Evolutionary conservation across 805 yeast species (phyloP).

Genomic region (Saturnispora silvae): DNA sequence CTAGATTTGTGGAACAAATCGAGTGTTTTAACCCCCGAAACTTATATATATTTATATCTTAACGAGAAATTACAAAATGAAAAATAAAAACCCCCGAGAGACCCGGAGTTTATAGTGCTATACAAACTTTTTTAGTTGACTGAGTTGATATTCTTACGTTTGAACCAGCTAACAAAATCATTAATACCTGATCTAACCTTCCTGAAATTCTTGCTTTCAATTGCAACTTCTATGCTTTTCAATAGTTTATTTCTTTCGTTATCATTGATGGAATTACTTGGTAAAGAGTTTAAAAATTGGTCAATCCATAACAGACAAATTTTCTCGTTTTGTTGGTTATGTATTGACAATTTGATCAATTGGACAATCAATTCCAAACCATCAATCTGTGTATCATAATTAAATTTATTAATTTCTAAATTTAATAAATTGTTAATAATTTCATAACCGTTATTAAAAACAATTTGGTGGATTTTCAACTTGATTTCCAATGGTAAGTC

Average conservation of each 20-base stretch:
- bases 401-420: slow-evolving; percentile 65
- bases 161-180: slow-evolving; percentile 77
- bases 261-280: slow-evolving; percentile 49
- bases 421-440: slow-evolving; percentile 43
- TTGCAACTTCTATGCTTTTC: slow-evolving; percentile 44
- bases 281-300: slow-evolving; percentile 42
- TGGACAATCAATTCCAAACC: slow-evolving; percentile 66
- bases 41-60: no score
- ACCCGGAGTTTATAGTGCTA: no score
- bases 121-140: no score
- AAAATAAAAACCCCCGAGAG: no score
- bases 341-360: slow-evolving; percentile 41
- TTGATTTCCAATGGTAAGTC: slow-evolving; percentile 46
- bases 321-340: slow-evolving; percentile 33
- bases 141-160: slow-evolving; percentile 64
- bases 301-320: slow-evolving; percentile 49
- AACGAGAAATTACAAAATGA: no score
- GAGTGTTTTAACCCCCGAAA: no score
- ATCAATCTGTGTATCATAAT: slow-evolving; percentile 58
- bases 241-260: slow-evolving; percentile 61
- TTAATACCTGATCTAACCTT: slow-evolving; percentile 60
- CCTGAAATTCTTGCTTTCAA: slow-evolving; percentile 59
- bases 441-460: slow-evolving; percentile 46
- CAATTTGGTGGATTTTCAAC: slow-evolving; percentile 27
- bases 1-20: no score